Conservation (phyloP, 176 grass and related monocot genomes). For the Cymbopogon citratus region DNA sequence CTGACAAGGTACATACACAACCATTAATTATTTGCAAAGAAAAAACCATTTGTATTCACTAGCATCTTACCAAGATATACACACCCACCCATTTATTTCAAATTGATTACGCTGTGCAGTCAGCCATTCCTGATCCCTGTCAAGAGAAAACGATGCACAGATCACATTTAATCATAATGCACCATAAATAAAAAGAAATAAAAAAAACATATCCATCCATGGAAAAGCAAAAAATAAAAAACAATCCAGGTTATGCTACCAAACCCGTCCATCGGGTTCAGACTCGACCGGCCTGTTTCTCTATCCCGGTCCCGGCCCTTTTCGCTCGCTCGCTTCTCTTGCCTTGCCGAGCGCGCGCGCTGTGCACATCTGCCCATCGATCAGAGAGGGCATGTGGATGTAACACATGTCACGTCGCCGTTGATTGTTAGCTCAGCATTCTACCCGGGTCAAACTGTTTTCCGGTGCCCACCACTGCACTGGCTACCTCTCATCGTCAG, state of each 20-base stretch:
- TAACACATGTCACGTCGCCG: conserved; percentile 33
- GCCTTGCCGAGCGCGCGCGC: background rate
- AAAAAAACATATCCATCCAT: background rate
- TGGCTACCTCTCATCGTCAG: background rate
- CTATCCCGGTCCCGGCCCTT: background rate
- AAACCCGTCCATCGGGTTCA: conserved; percentile 6
- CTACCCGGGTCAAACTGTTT: conserved; percentile 43
- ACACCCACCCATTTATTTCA: background rate
- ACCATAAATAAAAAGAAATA: background rate
- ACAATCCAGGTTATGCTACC: background rate
- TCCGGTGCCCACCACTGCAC: background rate
- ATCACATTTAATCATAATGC: background rate
- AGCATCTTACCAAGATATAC: background rate
- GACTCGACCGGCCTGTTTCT: background rate
- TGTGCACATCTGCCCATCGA: background rate
- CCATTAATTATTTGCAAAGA: background rate
- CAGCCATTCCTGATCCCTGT: background rate
- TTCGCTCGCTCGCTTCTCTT: too few species aligned
- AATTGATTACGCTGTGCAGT: background rate
- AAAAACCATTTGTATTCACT: background rate
- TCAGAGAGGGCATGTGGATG: conserved; percentile 21
- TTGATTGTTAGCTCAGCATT: conserved; percentile 39
- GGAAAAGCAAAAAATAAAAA: background rate
- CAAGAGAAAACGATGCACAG: background rate
- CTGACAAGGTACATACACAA: background rate